Percentiles rank a stretch among this genome's conserved stretches.
phyloP scores from a whole-genome alignment of 345 rosid species.

The Laguncularia racemosa region DNA sequence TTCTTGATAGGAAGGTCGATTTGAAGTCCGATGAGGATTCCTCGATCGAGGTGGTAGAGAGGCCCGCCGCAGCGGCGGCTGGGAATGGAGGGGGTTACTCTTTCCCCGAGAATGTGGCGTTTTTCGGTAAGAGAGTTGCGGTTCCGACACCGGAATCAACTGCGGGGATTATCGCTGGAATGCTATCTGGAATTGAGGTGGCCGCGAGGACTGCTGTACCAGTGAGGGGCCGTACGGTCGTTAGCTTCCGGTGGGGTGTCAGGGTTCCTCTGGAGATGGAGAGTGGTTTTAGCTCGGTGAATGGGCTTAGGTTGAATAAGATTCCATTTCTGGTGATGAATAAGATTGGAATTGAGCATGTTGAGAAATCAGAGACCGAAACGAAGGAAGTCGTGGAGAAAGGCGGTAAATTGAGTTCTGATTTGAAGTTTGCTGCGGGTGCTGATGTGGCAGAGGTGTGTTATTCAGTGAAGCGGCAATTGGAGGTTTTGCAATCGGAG shows the following conservation, averaged over 20 bases:
- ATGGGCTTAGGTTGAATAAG: constrained; percentile 45
- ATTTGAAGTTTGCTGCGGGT: constrained; percentile 10
- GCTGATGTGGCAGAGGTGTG: constrained; percentile 47
- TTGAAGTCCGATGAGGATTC: constrained; percentile 35
- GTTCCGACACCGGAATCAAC: constrained; percentile 15
- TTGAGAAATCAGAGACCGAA: constrained; percentile 30
- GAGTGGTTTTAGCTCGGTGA: constrained; percentile 24
- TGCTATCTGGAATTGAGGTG: constrained; percentile 58
- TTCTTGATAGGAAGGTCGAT: constrained; percentile 13
- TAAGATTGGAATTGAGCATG: constrained; percentile 85
- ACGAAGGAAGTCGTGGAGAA: constrained; percentile 6
- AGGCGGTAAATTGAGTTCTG: constrained; percentile 10
- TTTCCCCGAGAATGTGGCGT: constrained; percentile 17
- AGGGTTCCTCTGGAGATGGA: constrained; percentile 68
- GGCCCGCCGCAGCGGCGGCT: constrained; percentile 18
- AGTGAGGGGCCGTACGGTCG: constrained; percentile 48
- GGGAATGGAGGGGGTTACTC: constrained; percentile 13
- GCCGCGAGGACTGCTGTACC: constrained; percentile 73
- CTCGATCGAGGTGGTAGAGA: constrained; percentile 56
- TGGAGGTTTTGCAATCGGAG: constrained; percentile 64
- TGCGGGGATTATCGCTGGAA: constrained; percentile 31
- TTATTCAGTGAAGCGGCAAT: constrained; percentile 40
- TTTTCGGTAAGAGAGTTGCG: constrained; percentile 26
- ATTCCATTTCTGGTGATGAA: constrained; percentile 78
- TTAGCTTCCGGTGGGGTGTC: constrained; percentile 89